Percentiles rank a stretch among this genome's conserved stretches.
Evolutionary conservation across 306 rosid genomes (phyloP).

Genomic region (Acmispon strigosus): DNA sequence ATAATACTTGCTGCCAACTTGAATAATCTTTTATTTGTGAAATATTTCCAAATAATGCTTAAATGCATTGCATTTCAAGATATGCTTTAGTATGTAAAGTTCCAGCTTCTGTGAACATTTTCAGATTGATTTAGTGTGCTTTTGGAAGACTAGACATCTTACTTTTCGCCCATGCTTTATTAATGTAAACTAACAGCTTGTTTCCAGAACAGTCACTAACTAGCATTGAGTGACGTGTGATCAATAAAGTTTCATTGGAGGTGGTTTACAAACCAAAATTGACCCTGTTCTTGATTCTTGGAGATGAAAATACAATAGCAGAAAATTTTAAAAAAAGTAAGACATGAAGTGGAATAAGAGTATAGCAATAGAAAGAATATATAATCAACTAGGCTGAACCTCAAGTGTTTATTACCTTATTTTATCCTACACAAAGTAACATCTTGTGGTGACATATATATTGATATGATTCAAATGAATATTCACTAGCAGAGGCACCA

Average conservation of each 20-base stretch:
- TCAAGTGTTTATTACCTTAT: too few relatives aligned
- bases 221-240: neutral
- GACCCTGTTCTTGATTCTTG: neutral
- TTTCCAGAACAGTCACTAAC: neutral
- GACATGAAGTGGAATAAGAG: too few relatives aligned
- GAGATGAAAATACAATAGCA: neutral
- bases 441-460: too few relatives aligned
- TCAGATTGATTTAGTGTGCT: neutral
- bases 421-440: too few relatives aligned
- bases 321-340: too few relatives aligned
- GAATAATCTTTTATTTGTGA: neutral
- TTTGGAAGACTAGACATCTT: neutral
- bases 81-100: neutral
- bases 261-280: neutral
- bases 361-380: too few relatives aligned
- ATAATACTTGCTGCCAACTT: too few relatives aligned
- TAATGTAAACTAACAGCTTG: neutral
- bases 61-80: neutral
- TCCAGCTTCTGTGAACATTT: neutral
- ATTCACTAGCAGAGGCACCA: too few relatives aligned
- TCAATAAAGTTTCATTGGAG: neutral
- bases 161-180: neutral
- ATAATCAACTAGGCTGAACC: too few relatives aligned
- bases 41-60: neutral
- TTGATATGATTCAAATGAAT: too few relatives aligned